Percentiles rank a stretch among this genome's conserved stretches.
Conservation (phyloP, 495 filamentous ascomycete species). For the Aspergillus campestris region DNA sequence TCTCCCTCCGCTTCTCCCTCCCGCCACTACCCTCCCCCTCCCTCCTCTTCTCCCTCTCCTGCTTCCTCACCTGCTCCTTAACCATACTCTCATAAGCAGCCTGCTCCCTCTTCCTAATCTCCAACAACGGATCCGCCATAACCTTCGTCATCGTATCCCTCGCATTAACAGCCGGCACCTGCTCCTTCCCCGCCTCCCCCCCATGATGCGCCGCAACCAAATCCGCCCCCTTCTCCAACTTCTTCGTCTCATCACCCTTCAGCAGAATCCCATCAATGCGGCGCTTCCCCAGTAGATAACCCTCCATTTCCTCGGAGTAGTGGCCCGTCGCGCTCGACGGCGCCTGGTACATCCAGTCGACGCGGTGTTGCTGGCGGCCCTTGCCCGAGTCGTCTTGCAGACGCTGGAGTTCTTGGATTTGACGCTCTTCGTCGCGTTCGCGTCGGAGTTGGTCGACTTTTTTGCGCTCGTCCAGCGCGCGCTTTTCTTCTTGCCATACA, state of each 20-base stretch:
- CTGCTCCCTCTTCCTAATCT: constrained; percentile 89
- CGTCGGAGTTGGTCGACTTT: constrained; percentile 77
- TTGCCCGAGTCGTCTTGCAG: constrained; percentile 87
- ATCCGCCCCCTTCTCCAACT: constrained; percentile 71
- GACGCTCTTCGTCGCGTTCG: constrained; percentile 88
- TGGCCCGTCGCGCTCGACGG: constrained; percentile 71
- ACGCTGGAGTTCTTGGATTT: constrained; percentile 82
- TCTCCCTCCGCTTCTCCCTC: constrained; percentile 11
- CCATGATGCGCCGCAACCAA: constrained; percentile 53
- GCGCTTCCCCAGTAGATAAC: constrained; percentile 85
- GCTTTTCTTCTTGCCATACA: constrained; percentile 82
- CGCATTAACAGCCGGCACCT: constrained; percentile 51
- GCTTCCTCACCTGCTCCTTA: constrained; percentile 68
- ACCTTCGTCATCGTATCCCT: constrained; percentile 79
- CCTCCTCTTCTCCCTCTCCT: constrained; percentile 55
- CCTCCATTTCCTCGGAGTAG: constrained; percentile 88
- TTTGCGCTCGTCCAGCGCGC: constrained; percentile 93
- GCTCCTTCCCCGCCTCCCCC: constrained; percentile 50
- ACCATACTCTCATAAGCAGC: constrained; percentile 82
- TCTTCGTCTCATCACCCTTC: constrained; percentile 72
- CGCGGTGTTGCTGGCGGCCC: constrained; percentile 60
- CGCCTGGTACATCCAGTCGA: constrained; percentile 97
- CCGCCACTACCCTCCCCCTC: constrained; percentile 19
- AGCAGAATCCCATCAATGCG: constrained; percentile 77
- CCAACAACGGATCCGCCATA: constrained; percentile 77